These are phyloP conservation scores for Fereydounia khargensis DNA, from an alignment of 1,284 basidiomycete genomes.

Conservation along the genomic window DNA sequence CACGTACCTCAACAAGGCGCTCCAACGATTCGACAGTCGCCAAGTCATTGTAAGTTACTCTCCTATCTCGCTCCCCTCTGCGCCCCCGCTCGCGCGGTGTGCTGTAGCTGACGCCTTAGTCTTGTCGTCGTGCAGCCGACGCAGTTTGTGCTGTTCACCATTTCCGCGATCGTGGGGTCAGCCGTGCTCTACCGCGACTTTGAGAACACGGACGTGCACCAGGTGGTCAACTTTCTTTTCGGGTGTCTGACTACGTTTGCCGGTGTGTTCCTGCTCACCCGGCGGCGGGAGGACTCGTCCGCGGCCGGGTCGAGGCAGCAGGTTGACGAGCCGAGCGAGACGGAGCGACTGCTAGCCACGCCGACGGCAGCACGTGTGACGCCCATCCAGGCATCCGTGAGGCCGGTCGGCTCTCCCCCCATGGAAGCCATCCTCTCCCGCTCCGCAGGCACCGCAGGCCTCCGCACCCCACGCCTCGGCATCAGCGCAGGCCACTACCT, in stretches of 20 bases:
- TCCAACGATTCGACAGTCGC: constrained; percentile 49
- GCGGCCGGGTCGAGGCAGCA: no score
- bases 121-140: no score
- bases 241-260: constrained; percentile 77
- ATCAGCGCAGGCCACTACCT: constrained; percentile 29
- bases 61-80: no score
- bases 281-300: constrained; percentile 8
- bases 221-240: constrained; percentile 80
- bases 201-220: constrained; percentile 63
- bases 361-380: no score
- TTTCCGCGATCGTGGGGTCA: constrained; percentile 82
- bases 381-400: no score
- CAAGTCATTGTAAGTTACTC: no score
- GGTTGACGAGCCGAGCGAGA: constrained; percentile 1
- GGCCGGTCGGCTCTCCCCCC: constrained; percentile 2
- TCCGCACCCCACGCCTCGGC: constrained; percentile 19
- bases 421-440: constrained; percentile 2
- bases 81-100: no score
- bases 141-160: constrained; percentile 78
- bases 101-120: no score
- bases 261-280: constrained; percentile 69
- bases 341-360: constrained; percentile 4
- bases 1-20: constrained; percentile 75
- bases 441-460: not conserved
- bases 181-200: constrained; percentile 94